These are phyloP conservation scores for Ailanthus altissimus DNA, from an alignment of 345 rosid species.

Conservation along the genomic window DNA sequence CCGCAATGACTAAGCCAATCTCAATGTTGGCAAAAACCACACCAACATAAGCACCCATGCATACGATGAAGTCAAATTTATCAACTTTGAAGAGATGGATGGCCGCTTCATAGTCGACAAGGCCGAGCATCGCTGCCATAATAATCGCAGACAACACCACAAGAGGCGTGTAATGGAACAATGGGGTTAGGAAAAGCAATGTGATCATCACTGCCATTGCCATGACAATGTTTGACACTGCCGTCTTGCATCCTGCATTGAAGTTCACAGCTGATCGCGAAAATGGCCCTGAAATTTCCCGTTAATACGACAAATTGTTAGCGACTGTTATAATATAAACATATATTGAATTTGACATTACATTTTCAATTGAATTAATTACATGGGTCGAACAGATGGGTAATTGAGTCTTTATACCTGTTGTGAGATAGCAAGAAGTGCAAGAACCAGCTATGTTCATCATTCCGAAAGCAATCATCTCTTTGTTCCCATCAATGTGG, in stretches of 20 bases:
- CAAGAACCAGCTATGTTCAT: constrained; percentile 91
- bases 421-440: constrained; percentile 84
- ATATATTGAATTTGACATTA: too few species aligned
- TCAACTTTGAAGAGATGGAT: constrained; percentile 73
- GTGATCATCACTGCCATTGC: constrained; percentile 75
- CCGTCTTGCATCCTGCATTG: constrained; percentile 94
- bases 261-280: constrained; percentile 90
- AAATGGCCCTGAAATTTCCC: constrained; percentile 63
- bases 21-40: constrained; percentile 76
- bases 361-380: too few species aligned
- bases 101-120: constrained; percentile 74
- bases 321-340: too few species aligned
- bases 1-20: constrained; percentile 72
- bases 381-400: too few species aligned
- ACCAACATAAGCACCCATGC: constrained; percentile 69
- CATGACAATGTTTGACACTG: constrained; percentile 83
- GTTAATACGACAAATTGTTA: neutral
- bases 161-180: constrained; percentile 80
- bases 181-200: constrained; percentile 65
- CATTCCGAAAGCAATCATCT: constrained; percentile 88
- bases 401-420: constrained; percentile 43
- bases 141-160: constrained; percentile 82
- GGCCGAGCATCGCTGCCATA: constrained; percentile 87
- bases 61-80: constrained; percentile 80
- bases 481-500: constrained; percentile 90